These are phyloP conservation scores for Populus trichocarpa DNA, from an alignment of 441 rosid species.

Conservation along the genomic window DNA sequence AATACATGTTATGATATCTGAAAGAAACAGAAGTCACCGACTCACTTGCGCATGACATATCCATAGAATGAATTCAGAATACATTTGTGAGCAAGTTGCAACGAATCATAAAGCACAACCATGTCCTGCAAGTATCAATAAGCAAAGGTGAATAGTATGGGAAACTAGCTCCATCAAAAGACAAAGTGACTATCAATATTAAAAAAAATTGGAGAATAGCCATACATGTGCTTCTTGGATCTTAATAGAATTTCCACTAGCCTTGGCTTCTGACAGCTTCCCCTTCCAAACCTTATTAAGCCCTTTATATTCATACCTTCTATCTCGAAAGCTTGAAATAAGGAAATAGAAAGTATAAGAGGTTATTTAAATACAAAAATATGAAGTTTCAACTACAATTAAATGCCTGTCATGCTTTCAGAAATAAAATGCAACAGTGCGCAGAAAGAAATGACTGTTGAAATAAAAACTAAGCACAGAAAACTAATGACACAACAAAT, in stretches of 20 bases:
- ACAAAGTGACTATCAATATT: constrained; percentile 9
- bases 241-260: constrained; percentile 91
- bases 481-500: constrained; percentile 14
- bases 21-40: constrained; percentile 19
- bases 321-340: constrained; percentile 84
- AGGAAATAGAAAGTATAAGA: constrained; percentile 25
- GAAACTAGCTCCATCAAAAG: constrained; percentile 12
- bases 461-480: constrained; percentile 12
- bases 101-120: constrained; percentile 98
- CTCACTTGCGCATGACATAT: constrained; percentile 99
- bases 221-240: constrained; percentile 97
- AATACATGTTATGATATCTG: constrained; percentile 11
- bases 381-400: background rate
- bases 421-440: background rate
- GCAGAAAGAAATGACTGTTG: constrained; percentile 14
- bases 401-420: background rate
- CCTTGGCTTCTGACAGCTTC: constrained; percentile 95
- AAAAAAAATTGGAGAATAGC: constrained; percentile 14
- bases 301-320: constrained; percentile 98
- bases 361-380: background rate
- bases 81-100: constrained; percentile 99
- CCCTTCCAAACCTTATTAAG: constrained; percentile 99
- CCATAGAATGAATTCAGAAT: constrained; percentile 99
- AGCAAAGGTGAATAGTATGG: constrained; percentile 22
- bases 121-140: constrained; percentile 65